Conservation (phyloP, 2,329 filamentous ascomycete genomes). For the Alternaria sp. region DNA sequence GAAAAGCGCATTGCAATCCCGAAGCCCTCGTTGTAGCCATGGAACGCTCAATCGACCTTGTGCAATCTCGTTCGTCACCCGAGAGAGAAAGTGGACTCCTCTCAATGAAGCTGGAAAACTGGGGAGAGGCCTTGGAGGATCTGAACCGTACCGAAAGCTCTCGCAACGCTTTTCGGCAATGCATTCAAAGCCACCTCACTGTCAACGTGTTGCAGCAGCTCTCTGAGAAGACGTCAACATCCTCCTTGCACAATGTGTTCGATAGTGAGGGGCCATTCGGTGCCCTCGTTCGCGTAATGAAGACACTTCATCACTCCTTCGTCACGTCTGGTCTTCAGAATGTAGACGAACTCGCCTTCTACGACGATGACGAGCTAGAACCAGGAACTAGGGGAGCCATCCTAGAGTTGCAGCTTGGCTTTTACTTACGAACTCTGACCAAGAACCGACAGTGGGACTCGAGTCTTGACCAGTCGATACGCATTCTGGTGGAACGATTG, state of each 20-base stretch:
- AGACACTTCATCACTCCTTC: slow-evolving; percentile 65
- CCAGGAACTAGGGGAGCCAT: slow-evolving; percentile 46
- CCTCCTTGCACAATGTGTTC: slow-evolving; percentile 65
- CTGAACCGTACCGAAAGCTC: slow-evolving; percentile 65
- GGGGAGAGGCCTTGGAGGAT: slow-evolving; percentile 68
- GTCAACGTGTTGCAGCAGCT: slow-evolving; percentile 65
- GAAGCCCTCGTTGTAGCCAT: slow-evolving; percentile 64
- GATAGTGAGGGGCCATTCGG: slow-evolving; percentile 59
- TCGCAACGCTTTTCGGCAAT: slow-evolving; percentile 64
- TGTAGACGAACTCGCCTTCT: slow-evolving; percentile 57
- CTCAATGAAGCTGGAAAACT: slow-evolving; percentile 70
- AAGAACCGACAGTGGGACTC: slow-evolving; percentile 42
- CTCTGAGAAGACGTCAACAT: slow-evolving; percentile 58
- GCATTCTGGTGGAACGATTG: slow-evolving; percentile 30
- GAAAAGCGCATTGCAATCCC: slow-evolving; percentile 55
- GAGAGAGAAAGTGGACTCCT: slow-evolving; percentile 70
- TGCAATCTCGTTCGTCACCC: slow-evolving; percentile 61
- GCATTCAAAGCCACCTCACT: slow-evolving; percentile 69
- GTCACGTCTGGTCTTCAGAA: slow-evolving; percentile 55
- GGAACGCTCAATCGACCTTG: slow-evolving; percentile 69
- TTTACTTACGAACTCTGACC: slow-evolving; percentile 39
- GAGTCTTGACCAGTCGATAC: slow-evolving; percentile 37
- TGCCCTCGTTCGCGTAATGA: slow-evolving; percentile 66
- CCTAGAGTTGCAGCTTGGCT: slow-evolving; percentile 55
- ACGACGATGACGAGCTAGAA: slow-evolving; percentile 46